These are phyloP conservation scores for Mortierella sp. DNA, from an alignment of 371 early-diverging fungal species.

Conservation along the genomic window DNA sequence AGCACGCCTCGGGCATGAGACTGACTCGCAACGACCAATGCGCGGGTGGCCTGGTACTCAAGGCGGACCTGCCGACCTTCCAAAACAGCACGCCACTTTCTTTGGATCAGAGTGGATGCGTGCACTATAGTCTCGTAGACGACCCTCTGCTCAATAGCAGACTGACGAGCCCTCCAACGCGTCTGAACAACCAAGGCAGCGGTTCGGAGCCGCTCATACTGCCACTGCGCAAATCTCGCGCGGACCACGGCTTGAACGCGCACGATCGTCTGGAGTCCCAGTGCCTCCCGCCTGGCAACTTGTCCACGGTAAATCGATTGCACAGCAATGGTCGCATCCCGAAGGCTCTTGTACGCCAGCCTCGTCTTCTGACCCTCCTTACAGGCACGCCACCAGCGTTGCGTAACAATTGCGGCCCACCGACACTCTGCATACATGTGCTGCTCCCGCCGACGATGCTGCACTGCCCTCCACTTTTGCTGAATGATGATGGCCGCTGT, in stretches of 20 bases:
- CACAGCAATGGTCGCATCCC: conserved; percentile 25
- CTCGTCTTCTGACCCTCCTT: conserved; percentile 20
- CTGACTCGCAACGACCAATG: conserved; percentile 29
- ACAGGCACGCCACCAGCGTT: conserved; percentile 47
- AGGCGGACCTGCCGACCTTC: conserved; percentile 29
- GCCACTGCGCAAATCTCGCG: conserved; percentile 31
- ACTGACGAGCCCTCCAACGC: conserved; percentile 44
- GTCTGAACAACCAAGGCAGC: conserved; percentile 44
- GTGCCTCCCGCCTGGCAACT: conserved; percentile 20
- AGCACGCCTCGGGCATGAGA: conserved; percentile 33
- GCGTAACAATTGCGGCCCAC: conserved; percentile 38
- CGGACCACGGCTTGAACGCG: conserved; percentile 43
- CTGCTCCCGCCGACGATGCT: conserved; percentile 27
- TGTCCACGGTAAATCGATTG: conserved; percentile 47
- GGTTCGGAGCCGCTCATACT: conserved; percentile 24
- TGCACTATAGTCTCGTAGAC: conserved; percentile 18
- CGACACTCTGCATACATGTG: conserved; percentile 22
- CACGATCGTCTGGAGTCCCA: conserved; percentile 30
- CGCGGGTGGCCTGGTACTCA: conserved; percentile 17
- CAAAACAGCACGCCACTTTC: conserved; percentile 41
- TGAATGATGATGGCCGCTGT: conserved; percentile 36
- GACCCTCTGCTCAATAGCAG: conserved; percentile 18
- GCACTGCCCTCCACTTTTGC: conserved; percentile 37
- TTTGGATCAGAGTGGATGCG: conserved; percentile 41
- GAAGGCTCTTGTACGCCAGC: conserved; percentile 17